Base-by-base conservation (phyloP, 805 yeast species). In the Limtongia smithiae region DNA sequence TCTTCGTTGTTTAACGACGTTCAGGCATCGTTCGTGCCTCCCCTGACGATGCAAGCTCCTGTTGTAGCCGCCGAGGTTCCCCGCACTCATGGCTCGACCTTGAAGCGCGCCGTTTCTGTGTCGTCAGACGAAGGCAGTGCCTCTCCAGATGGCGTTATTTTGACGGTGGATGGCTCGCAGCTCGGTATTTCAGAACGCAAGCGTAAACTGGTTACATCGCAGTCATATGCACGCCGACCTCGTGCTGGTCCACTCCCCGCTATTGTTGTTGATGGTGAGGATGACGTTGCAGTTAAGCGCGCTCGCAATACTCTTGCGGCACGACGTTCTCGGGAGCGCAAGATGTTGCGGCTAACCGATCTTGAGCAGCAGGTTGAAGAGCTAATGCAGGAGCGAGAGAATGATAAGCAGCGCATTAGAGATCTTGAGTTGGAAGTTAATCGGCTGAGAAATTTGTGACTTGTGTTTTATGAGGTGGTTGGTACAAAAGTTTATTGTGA, bases 261-360 rank as follows among this genome's bases (percentile, higher is more conserved):
- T 11, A 75, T 88, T 52, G 75, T 77, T 38, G 60, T 70, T 33
- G 71, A 75, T 37, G 75, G 76, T 38, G 66, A 72, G 22, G 69
- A 66, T 41, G 95, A 89, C 67, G 77, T 76, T 49, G 79, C 87
- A 39, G 67, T 85, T 62, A 91, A 91, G 73, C 82, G 97, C 66
- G 97, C 97, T 7, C 82, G 91, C 69, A 91, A 93, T 77, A 91
- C 91, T n/a, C 70, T 82, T 41, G 96, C 89, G 66, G 97, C 97
- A 59, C 81, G 97, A 68, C 79, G 96, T 66, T 89, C 96, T 30
- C 77, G 97, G 62, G 95, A 95, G 30, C 80, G 95, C 67, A 88
- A 90, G 69, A 81, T 85, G 82, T 85, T 85, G 67, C 79, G 95
- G 68, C 85, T 90, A 87, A 62, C 69, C 52, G 91, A 86, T 66